Conservation (phyloP, 139 green algal species). For the Chlorella sp. region DNA sequence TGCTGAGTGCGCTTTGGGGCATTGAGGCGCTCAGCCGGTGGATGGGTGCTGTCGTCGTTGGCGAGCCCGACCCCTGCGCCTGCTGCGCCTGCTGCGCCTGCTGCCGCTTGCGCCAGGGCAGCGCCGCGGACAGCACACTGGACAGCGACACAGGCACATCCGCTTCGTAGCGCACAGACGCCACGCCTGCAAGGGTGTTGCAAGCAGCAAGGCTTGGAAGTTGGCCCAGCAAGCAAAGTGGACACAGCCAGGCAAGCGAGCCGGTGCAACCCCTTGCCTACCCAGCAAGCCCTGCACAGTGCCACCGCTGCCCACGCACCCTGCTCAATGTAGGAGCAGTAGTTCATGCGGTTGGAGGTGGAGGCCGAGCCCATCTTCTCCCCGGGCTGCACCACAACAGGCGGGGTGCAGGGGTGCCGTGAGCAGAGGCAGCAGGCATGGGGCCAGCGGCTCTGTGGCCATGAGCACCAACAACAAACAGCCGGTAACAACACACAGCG, state of each 20-base stretch:
- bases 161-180: slow-evolving; percentile 23
- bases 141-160: slow-evolving; percentile 22
- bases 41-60: neutral
- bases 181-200: neutral
- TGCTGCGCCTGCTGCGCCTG: slow-evolving; percentile 18
- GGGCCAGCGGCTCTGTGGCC: neutral
- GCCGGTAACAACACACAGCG: no score
- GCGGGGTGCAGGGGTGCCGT: neutral
- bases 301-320: neutral
- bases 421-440: neutral
- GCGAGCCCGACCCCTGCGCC: neutral
- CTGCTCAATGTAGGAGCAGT: slow-evolving; percentile 28
- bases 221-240: no score
- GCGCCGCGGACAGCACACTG: slow-evolving; percentile 12
- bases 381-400: neutral
- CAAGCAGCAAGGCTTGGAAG: neutral
- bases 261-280: no score
- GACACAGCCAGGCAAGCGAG: neutral
- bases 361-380: slow-evolving; percentile 4
- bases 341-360: neutral
- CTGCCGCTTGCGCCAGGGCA: neutral
- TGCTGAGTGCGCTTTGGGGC: no score
- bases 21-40: no score
- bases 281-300: no score
- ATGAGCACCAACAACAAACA: no score